phyloP scores from a whole-genome alignment of 2,329 filamentous ascomycete genomes.

The Fusarium equiseti region DNA sequence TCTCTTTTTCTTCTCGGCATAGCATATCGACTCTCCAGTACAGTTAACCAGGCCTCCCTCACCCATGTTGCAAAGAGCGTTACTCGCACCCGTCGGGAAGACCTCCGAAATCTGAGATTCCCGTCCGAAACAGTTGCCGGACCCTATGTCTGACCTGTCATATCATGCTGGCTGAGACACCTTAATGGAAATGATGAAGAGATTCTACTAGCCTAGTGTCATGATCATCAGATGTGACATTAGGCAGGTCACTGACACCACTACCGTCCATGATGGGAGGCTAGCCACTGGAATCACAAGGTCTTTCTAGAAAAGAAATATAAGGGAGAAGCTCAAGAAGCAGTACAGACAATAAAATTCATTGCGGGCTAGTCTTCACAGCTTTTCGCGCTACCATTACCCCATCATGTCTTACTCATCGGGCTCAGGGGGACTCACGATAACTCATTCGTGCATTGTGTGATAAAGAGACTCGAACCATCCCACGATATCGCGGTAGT shows the following conservation, averaged over 20 bases:
- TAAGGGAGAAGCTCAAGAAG: neutral
- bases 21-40: neutral
- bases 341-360: neutral
- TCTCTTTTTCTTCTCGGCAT: neutral
- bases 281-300: no score
- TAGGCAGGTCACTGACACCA: neutral
- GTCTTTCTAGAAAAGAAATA: neutral
- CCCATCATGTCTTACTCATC: neutral
- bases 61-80: neutral
- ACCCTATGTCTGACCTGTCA: slow-evolving; percentile 25
- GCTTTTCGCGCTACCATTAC: neutral
- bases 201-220: neutral
- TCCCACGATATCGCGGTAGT: neutral
- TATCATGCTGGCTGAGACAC: neutral
- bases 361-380: neutral
- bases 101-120: slow-evolving; percentile 35
- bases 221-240: neutral
- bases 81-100: slow-evolving; percentile 15
- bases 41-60: neutral
- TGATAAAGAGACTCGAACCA: neutral
- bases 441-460: neutral
- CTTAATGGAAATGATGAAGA: neutral
- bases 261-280: no score
- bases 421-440: neutral
- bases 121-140: slow-evolving; percentile 31